phyloP scores from a whole-genome alignment of 2,329 filamentous ascomycete species.

The Achaetomium macrosporum region DNA sequence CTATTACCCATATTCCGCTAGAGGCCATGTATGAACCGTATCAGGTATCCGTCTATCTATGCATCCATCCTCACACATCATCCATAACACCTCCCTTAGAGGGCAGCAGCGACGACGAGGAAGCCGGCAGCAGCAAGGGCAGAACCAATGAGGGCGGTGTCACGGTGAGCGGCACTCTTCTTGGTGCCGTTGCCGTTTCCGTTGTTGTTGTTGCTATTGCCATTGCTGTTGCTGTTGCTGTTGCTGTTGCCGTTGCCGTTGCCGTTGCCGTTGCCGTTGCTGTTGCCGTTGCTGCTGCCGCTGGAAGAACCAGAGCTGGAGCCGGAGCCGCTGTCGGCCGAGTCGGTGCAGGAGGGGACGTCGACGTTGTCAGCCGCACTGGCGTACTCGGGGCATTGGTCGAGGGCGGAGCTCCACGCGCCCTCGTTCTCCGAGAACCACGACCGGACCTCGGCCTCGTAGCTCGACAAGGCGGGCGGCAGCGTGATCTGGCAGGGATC shows the following conservation, averaged over 20 bases:
- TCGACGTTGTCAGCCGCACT: constrained; percentile 7
- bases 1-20: too few relatives aligned
- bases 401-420: constrained; percentile 21
- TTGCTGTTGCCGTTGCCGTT: neutral
- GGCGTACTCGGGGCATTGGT: constrained; percentile 24
- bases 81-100: constrained; percentile 14
- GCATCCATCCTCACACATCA: neutral
- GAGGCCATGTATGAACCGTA: neutral
- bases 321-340: neutral
- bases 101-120: constrained; percentile 23
- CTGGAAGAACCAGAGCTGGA: neutral
- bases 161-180: constrained; percentile 20
- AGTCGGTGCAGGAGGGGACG: constrained; percentile 1
- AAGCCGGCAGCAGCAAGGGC: constrained; percentile 25
- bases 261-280: neutral
- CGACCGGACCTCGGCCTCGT: constrained; percentile 14
- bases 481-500: constrained; percentile 26
- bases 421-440: constrained; percentile 25
- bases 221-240: neutral
- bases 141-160: constrained; percentile 23
- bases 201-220: neutral
- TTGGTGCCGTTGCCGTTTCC: neutral
- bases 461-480: constrained; percentile 5
- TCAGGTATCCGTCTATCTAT: neutral
- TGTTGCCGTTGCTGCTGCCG: neutral